A percentile compares a stretch with the other conserved stretches of the same genome.
Conservation (phyloP, 495 filamentous ascomycete genomes). For the Hyaloscypha finlandica region DNA sequence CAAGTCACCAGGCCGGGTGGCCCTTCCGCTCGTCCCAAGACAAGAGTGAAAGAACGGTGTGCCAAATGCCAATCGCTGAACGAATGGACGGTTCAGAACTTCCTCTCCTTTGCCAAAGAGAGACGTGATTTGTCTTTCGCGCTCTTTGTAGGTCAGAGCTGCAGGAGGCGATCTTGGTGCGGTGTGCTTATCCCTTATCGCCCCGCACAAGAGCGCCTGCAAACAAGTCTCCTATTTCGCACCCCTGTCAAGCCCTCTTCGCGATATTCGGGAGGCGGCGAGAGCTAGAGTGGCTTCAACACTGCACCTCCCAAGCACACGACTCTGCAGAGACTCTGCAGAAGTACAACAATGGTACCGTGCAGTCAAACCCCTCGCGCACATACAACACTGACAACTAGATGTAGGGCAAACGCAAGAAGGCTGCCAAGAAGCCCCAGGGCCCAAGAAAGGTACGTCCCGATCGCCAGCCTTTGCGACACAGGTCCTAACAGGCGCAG, state of each 20-base stretch:
- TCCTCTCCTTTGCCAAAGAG: background rate
- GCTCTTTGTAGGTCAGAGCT: background rate
- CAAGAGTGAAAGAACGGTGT: slow-evolving; percentile 9
- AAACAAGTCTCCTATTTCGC: background rate
- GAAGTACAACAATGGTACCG: slow-evolving; percentile 10
- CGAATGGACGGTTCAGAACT: slow-evolving; percentile 2
- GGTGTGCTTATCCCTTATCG: background rate
- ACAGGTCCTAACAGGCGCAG: slow-evolving; percentile 43
- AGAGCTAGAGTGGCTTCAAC: background rate
- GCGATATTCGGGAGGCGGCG: background rate
- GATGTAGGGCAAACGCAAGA: slow-evolving; percentile 91
- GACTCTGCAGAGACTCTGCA: background rate
- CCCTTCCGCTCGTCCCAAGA: slow-evolving; percentile 1
- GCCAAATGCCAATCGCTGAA: background rate
- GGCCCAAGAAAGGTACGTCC: slow-evolving; percentile 74
- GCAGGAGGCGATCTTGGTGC: background rate
- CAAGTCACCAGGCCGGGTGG: background rate
- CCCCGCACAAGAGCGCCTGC: background rate
- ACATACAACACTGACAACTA: background rate
- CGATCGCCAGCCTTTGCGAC: background rate
- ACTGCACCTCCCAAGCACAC: background rate
- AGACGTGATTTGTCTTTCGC: background rate
- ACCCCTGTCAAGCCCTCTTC: background rate
- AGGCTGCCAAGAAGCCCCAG: slow-evolving; percentile 80
- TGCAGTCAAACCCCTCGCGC: background rate